Evolutionary conservation across 1,284 basidiomycete species (phyloP), one percentile per base, ranked within the genome.

Genomic region (Mixia osmundae): DNA sequence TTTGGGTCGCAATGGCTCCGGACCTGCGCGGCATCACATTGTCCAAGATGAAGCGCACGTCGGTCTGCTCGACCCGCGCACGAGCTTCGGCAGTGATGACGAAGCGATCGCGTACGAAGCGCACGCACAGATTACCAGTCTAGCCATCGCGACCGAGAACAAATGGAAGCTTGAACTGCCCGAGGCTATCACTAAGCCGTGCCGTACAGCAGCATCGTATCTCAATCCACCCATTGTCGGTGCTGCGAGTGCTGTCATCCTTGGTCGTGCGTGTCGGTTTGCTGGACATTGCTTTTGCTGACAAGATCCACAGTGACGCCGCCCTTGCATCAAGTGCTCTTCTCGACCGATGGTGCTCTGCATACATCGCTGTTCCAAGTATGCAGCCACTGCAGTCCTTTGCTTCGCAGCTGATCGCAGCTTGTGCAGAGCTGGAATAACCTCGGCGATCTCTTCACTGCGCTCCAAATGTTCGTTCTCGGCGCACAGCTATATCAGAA

Each of bases 401-500:
- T n/a, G n/a, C n/a, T n/a, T n/a, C n/a, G n/a, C n/a, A n/a, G 28
- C 39, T 53, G 8, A 42, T 36, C 33, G 30, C 34, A 14, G 21
- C 36, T 37, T 46, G 32, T 28, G 20, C 48, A 37, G 37, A 46
- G 26, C 37, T 41, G 54, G 29, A 43, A 44, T 14, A 54, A 51
- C 21, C 36, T 57, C 2, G 55, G 56, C 15, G 37, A 44, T 15
- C 46, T 57, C 4, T 57, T 54, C 37, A 50, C 55, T 2, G 51
- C 46, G 1, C 40, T 57, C 7, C 55, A 56, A 39, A 54, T 53
- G 48, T 53, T 52, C 18, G 51, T 42, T 20, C 33, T 40, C 10
- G 39, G 39, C 6, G 39, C 34, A n/a, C 36, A 40, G 24, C 29
- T 40, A n/a, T n/a, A n/a, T n/a, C n/a, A n/a, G n/a, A n/a, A n/a